Evolutionary conservation across 306 rosid genomes (phyloP).

Genomic region (Prunus fruticosa): DNA sequence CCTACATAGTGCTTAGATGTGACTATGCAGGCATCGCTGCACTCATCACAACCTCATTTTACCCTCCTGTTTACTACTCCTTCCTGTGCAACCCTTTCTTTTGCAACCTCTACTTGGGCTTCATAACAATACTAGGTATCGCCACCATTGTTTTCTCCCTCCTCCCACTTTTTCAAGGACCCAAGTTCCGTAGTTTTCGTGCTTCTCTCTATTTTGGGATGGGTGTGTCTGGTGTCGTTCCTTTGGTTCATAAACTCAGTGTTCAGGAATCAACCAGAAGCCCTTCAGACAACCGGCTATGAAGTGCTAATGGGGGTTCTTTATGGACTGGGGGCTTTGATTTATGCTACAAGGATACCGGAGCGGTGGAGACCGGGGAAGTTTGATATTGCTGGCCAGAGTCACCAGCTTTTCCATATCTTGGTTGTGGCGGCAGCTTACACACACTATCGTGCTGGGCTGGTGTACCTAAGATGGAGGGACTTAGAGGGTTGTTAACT

Average conservation of each 20-base stretch:
- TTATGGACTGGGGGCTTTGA: conserved; percentile 57
- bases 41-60: conserved; percentile 57
- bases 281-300: conserved; percentile 43
- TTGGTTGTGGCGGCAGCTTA: conserved; percentile 69
- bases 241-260: conserved; percentile 47
- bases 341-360: conserved; percentile 53
- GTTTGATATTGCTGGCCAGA: conserved; percentile 66
- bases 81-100: conserved; percentile 61
- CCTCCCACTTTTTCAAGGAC: conserved; percentile 41
- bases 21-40: conserved; percentile 66
- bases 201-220: conserved; percentile 54
- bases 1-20: conserved; percentile 47
- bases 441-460: conserved; percentile 50
- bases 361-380: conserved; percentile 67
- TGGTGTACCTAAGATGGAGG: conserved; percentile 58
- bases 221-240: conserved; percentile 57
- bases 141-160: conserved; percentile 45
- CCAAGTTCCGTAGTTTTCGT: conserved; percentile 41
- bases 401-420: conserved; percentile 66
- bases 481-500: conserved; percentile 41
- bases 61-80: conserved; percentile 62
- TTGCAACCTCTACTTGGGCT: conserved; percentile 49
- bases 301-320: conserved; percentile 58
- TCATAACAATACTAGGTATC: conserved; percentile 47
- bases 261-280: conserved; percentile 40